Evolutionary conservation across 805 yeast species (phyloP), one percentile per base, ranked within the genome.

Genomic region (Metschnikowia similis): DNA sequence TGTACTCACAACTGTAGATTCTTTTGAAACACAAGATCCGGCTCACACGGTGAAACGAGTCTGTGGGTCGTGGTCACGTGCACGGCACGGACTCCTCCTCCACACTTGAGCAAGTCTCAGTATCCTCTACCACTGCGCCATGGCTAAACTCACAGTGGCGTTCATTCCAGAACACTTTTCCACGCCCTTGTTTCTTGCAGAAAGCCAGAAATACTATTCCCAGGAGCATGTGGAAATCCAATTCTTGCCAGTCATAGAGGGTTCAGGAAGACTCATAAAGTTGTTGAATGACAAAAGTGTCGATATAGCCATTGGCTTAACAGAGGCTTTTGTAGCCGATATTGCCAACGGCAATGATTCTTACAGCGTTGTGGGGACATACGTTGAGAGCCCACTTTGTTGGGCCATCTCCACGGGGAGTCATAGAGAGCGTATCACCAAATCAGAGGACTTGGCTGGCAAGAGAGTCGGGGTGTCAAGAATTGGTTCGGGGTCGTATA

Each of bases 161-260:
- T 87, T 81, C 68, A 83, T 90, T 47, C 97, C 97, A 2, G 97
- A 90, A 66, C 97, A 91, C 64, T 91, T 89, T 61, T 84, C 94
- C 36, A 87, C 96, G 0, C 97, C 97, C 4, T 71, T 90, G 55
- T 82, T 82, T 53, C 81, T 89, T 61, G 96, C 96, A 4, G 62
- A 75, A 51, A 53, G 71, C 42, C 75, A 87, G 44, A 84, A 84
- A 0, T 84, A 65, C 60, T 87, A 79, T 61, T 64, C 64, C 6
- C 66, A 67, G 7, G 62, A 67, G 32, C 81, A 80, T 2, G 57
- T 89, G 7, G 75, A 77, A 2, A 78, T 87, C 43, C 83, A 85
- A 55, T 69, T 84, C 53, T 66, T 83, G 27, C 86, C 89, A 2
- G 91, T 78, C 50, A 86, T 89, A 14, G 87, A 94, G 14, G 97